Conservation (phyloP, 1,284 basidiomycete genomes). For the Leccinum subrobustum region DNA sequence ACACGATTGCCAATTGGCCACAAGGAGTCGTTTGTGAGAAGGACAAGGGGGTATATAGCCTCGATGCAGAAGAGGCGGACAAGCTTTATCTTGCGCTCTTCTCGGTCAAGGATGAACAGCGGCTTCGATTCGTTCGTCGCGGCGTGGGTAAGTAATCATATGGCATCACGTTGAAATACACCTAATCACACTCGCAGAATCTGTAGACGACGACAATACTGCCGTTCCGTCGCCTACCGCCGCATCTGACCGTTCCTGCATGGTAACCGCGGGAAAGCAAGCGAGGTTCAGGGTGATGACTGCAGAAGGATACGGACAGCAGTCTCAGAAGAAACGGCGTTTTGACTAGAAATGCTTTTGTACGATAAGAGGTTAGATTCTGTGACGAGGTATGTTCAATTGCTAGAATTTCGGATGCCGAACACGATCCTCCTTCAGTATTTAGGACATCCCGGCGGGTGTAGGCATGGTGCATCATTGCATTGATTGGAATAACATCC, state of each 20-base stretch:
- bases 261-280: neutral
- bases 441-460: too few relatives aligned
- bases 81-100: constrained; percentile 4
- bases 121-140: neutral
- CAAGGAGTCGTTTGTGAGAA: neutral
- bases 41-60: neutral
- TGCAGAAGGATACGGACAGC: neutral
- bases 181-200: neutral
- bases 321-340: neutral
- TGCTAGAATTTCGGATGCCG: constrained; percentile 65
- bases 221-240: neutral
- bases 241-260: neutral
- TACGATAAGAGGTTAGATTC: too few relatives aligned
- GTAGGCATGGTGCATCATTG: too few relatives aligned
- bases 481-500: too few relatives aligned
- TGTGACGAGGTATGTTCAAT: too few relatives aligned
- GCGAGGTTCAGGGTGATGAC: neutral
- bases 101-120: neutral
- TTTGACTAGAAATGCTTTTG: too few relatives aligned
- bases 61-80: neutral
- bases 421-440: constrained; percentile 39
- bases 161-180: too few relatives aligned
- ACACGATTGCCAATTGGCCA: constrained; percentile 10
- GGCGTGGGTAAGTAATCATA: neutral
- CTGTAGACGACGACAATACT: neutral